phyloP scores from a whole-genome alignment of 805 yeast species.

The Lipomyces chichibuensis region DNA sequence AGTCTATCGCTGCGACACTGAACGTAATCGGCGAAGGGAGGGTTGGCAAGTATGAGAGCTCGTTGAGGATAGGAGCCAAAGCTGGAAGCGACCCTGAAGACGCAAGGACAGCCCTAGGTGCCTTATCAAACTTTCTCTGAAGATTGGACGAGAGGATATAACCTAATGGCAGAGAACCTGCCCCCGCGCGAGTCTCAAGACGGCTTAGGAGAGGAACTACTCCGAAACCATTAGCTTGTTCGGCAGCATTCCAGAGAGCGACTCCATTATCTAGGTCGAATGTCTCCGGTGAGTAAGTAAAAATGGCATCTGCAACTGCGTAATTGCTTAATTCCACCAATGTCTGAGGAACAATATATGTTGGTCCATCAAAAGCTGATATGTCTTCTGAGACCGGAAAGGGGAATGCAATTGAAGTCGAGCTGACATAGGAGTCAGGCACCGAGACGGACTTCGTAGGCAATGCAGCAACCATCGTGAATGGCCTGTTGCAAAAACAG shows the following conservation, averaged over 20 bases:
- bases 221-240: slow-evolving; percentile 57
- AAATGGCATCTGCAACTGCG: slow-evolving; percentile 46
- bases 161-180: slow-evolving; percentile 78
- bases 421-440: slow-evolving; percentile 4
- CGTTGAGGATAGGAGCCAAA: slow-evolving; percentile 64
- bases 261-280: slow-evolving; percentile 63
- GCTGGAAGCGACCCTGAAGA: slow-evolving; percentile 69
- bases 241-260: slow-evolving; percentile 60
- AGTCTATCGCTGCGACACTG: slow-evolving; percentile 77
- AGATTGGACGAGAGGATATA: slow-evolving; percentile 48
- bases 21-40: slow-evolving; percentile 62
- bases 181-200: slow-evolving; percentile 77
- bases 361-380: slow-evolving; percentile 29
- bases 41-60: slow-evolving; percentile 42
- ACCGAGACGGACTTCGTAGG: background rate
- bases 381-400: slow-evolving; percentile 27
- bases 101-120: slow-evolving; percentile 54
- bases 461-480: slow-evolving; percentile 9
- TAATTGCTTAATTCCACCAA: slow-evolving; percentile 38
- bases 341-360: slow-evolving; percentile 30
- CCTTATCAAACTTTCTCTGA: slow-evolving; percentile 33
- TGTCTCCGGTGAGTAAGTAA: slow-evolving; percentile 70
- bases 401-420: slow-evolving; percentile 18
- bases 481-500: background rate
- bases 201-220: slow-evolving; percentile 62